These are phyloP conservation scores for Daldinia eschscholtzii DNA, from an alignment of 2,329 filamentous ascomycete species.

Conservation along the genomic window DNA sequence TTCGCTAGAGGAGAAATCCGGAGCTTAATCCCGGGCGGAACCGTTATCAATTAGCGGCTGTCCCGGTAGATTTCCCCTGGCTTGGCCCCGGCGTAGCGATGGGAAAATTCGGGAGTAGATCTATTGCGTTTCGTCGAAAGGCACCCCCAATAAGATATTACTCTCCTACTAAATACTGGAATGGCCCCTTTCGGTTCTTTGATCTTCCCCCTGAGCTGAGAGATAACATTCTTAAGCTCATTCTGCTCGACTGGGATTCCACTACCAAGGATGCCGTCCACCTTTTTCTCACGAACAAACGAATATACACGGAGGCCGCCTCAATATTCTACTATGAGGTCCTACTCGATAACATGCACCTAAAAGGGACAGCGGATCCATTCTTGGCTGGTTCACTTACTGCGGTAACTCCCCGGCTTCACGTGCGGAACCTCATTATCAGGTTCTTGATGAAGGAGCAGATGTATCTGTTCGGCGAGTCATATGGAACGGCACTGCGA, in stretches of 20 bases:
- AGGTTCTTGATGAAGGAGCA: slow-evolving; percentile 45
- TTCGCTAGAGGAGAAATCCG: background rate
- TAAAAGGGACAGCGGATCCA: slow-evolving; percentile 32
- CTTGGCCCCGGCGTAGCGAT: slow-evolving; percentile 19
- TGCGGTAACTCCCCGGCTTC: slow-evolving; percentile 44
- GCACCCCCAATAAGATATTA: slow-evolving; percentile 7
- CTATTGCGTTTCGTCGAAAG: slow-evolving; percentile 44
- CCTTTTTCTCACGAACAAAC: slow-evolving; percentile 45
- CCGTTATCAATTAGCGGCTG: background rate
- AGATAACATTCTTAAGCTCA: slow-evolving; percentile 42
- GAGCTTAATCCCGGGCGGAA: background rate
- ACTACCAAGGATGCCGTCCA: slow-evolving; percentile 36
- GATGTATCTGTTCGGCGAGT: slow-evolving; percentile 39
- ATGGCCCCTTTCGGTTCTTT: slow-evolving; percentile 48
- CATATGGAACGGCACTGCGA: slow-evolving; percentile 41
- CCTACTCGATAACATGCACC: slow-evolving; percentile 42
- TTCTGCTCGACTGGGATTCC: slow-evolving; percentile 36
- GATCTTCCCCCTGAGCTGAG: slow-evolving; percentile 50
- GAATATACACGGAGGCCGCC: slow-evolving; percentile 47
- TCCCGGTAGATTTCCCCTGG: background rate
- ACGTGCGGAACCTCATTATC: slow-evolving; percentile 46
- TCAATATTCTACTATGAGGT: slow-evolving; percentile 48
- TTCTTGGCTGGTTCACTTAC: slow-evolving; percentile 43
- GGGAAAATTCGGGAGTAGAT: slow-evolving; percentile 43
- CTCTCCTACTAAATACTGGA: slow-evolving; percentile 29